Percentiles rank a stretch among this genome's conserved stretches.
These are phyloP conservation scores for Penicillium bovifimosum DNA, from an alignment of 495 filamentous ascomycete species.

Conservation along the genomic window DNA sequence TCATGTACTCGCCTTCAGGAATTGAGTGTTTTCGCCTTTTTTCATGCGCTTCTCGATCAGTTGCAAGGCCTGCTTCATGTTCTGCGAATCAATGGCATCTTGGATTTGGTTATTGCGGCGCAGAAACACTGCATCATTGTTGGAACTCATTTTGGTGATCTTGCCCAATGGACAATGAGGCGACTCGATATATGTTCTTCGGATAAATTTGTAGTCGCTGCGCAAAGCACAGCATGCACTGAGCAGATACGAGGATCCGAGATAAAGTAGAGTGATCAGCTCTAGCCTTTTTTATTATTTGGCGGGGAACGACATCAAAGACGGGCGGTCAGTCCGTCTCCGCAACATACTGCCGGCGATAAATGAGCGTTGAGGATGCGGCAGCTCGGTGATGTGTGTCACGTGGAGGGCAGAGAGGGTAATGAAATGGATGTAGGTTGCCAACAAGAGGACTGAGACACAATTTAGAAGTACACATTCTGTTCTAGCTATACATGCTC, in stretches of 20 bases:
- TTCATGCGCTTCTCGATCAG: conserved; percentile 56
- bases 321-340: conserved; percentile 23
- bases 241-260: background rate
- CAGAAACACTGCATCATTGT: conserved; percentile 42
- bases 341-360: conserved; percentile 3
- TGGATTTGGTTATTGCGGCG: conserved; percentile 54
- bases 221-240: conserved; percentile 28
- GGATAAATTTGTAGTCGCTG: conserved; percentile 18
- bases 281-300: conserved; percentile 17
- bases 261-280: conserved; percentile 1
- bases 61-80: conserved; percentile 55
- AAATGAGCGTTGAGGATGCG: background rate
- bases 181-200: background rate
- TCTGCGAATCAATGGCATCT: conserved; percentile 52
- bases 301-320: conserved; percentile 22
- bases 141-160: conserved; percentile 25
- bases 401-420: background rate
- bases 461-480: too few relatives aligned
- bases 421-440: background rate
- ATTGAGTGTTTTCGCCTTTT: conserved; percentile 50
- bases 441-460: too few relatives aligned
- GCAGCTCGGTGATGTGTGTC: background rate
- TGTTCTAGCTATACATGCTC: too few relatives aligned
- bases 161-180: background rate
- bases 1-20: conserved; percentile 29